A percentile compares a stretch with the other conserved stretches of the same genome.
Evolutionary conservation across 2,329 filamentous ascomycete species (phyloP).

Genomic region (Hymenotorrendiella dingleyae): DNA sequence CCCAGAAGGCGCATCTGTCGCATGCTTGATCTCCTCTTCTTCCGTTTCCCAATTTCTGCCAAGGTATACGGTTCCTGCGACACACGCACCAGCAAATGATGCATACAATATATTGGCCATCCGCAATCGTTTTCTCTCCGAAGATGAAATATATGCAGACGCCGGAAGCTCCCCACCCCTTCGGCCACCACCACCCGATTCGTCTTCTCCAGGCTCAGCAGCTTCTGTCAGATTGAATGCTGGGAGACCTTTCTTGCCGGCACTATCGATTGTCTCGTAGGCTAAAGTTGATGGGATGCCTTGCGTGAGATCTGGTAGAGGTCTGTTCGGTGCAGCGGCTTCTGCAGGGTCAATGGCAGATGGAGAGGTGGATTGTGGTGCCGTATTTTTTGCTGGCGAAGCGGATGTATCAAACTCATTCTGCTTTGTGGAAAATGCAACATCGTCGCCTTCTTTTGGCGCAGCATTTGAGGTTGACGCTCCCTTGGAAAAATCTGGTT

Average conservation of each 20-base stretch:
- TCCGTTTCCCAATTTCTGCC: conserved; percentile 80
- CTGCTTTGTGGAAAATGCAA: conserved; percentile 20
- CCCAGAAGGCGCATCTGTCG: conserved; percentile 70
- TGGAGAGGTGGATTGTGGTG: conserved; percentile 27
- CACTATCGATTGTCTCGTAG: conserved; percentile 57
- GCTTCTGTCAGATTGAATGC: conserved; percentile 45
- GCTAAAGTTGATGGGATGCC: conserved; percentile 89
- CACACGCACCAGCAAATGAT: conserved; percentile 48
- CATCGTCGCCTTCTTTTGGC: conserved; percentile 12
- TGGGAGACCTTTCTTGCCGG: conserved; percentile 16
- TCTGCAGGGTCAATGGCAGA: conserved; percentile 35
- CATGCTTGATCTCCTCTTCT: conserved; percentile 58
- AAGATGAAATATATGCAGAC: conserved; percentile 83
- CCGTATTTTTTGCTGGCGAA: conserved; percentile 32
- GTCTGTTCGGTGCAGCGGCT: conserved; percentile 50
- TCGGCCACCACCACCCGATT: conserved; percentile 42
- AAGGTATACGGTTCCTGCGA: conserved; percentile 55
- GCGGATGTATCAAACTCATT: conserved; percentile 31
- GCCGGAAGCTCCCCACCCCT: conserved; percentile 64
- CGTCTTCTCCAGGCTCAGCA: conserved; percentile 32
- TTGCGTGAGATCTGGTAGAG: conserved; percentile 85
- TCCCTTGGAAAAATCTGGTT: conserved; percentile 17
- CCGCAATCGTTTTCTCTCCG: conserved; percentile 72
- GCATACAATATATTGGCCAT: conserved; percentile 72
- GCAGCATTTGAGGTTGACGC: conserved; percentile 12